Conservation (phyloP, 768 basidiomycete genomes). For the Amanita thiersii region DNA sequence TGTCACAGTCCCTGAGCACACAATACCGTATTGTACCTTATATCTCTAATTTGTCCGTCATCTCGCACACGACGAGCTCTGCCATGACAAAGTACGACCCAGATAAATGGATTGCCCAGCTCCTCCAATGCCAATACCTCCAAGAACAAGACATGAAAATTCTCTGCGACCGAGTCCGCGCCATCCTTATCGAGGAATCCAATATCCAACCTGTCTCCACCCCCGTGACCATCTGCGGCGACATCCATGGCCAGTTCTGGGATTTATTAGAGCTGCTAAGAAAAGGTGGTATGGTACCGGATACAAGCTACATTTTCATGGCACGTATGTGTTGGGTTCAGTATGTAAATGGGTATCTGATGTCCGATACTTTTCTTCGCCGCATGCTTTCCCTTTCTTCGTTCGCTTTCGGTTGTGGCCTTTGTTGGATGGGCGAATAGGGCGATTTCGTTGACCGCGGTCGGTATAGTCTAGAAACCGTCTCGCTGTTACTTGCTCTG, state of each 20-base stretch:
- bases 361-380: slow-evolving; percentile 2
- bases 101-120: slow-evolving; percentile 84
- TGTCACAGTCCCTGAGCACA: no score
- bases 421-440: slow-evolving; percentile 30
- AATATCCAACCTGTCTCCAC: slow-evolving; percentile 96
- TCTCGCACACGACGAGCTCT: no score
- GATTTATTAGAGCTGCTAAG: slow-evolving; percentile 86
- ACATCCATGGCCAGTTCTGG: slow-evolving; percentile 98
- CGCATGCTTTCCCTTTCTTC: background rate
- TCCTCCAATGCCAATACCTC: slow-evolving; percentile 81
- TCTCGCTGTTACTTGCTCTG: slow-evolving; percentile 78
- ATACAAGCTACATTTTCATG: slow-evolving; percentile 95
- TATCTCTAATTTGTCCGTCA: no score
- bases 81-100: slow-evolving; percentile 23
- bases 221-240: slow-evolving; percentile 92
- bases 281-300: slow-evolving; percentile 80
- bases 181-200: slow-evolving; percentile 90
- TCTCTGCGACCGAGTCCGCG: slow-evolving; percentile 84
- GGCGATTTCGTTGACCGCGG: slow-evolving; percentile 98
- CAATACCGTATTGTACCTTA: no score
- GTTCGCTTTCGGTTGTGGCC: background rate
- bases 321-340: slow-evolving; percentile 49
- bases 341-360: slow-evolving; percentile 12
- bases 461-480: slow-evolving; percentile 93
- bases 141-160: slow-evolving; percentile 89